Base-by-base conservation (phyloP, 176 grass and related monocot species). In the Cenchrus americanus region DNA sequence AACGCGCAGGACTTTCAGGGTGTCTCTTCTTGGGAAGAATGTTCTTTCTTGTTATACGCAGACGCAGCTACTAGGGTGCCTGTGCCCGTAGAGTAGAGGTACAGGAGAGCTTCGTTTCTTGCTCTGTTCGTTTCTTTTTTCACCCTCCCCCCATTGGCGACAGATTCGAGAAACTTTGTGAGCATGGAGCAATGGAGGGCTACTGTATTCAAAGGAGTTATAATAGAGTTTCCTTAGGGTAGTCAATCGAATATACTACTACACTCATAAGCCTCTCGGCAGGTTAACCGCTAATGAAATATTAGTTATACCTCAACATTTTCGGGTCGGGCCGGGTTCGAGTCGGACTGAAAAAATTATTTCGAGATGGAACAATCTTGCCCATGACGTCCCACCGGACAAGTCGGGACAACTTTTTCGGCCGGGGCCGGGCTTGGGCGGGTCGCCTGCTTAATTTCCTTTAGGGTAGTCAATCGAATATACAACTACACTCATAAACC, bases 1-100 rank as follows among this genome's bases (percentile, higher is more conserved):
- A 83, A 75, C 27, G 59, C 71, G 30, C 81, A 54, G 52, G 70
- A 70, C 63, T 74, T 52, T 74, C 81, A 83, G 69, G 58, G 44
- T 23, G 23, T 13, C 42, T 13, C 42, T 34, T 22, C 10, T 51
- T 67, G 46, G 51, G 5, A 68, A 34, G 48, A 66, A 68, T 80
- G 27, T 77, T 26, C 75, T 75, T 55, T 17, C 55, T 62, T 14
- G 7, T 26, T 60, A 40, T 41, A 61, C 58, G 58, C 58, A 61
- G 58, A n/a, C n/a, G n/a, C n/a, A n/a, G n/a, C n/a, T n/a, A n/a
- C 58, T 61, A 61, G 8, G n/a, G 3, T 61, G 58, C 58, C 21
- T 30, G 27, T 30, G 27, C 58, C 34, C 34, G 34, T 37, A 37
- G 21, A 10, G 55, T 59, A 59, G 55, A 59, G 57, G 57, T 59